These are phyloP conservation scores for Fagopyrum tataricum DNA, from an alignment of 148 eudicot genomes.

Conservation along the genomic window DNA sequence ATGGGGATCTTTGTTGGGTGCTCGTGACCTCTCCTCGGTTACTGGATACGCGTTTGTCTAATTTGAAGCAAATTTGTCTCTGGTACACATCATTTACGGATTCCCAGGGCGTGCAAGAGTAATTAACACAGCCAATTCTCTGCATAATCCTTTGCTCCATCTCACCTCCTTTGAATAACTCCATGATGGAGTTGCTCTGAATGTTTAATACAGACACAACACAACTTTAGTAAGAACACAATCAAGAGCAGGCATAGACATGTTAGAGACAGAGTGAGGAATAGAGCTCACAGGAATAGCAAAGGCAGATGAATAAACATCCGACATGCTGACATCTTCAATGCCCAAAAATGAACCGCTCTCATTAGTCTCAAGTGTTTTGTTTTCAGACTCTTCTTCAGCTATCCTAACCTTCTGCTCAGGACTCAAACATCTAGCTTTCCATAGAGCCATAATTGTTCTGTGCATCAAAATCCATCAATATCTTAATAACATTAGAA, in stretches of 20 bases:
- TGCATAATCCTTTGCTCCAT: conserved; percentile 71
- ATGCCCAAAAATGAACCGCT: conserved; percentile 68
- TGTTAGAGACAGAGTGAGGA: conserved; percentile 15
- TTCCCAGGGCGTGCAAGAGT: conserved; percentile 85
- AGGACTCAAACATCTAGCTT: conserved; percentile 77
- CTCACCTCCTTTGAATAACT: conserved; percentile 70
- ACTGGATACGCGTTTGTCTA: conserved; percentile 61
- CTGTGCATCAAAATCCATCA: conserved; percentile 31
- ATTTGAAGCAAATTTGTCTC: conserved; percentile 76
- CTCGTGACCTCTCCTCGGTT: conserved; percentile 87
- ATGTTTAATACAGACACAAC: conserved; percentile 1
- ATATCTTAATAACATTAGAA: neutral
- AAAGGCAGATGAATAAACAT: conserved; percentile 58
- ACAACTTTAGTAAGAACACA: neutral
- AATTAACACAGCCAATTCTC: conserved; percentile 72
- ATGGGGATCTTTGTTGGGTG: conserved; percentile 69
- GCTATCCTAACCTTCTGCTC: conserved; percentile 85
- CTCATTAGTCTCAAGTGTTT: conserved; percentile 60
- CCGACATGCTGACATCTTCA: conserved; percentile 70
- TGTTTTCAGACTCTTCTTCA: conserved; percentile 70
- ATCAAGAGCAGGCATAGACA: neutral
- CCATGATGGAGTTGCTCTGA: conserved; percentile 74
- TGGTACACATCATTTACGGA: conserved; percentile 62
- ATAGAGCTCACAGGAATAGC: conserved; percentile 76
- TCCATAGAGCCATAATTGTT: conserved; percentile 93